Evolutionary conservation across 805 yeast species (phyloP).

Genomic region (Blastobotrys parvus): DNA sequence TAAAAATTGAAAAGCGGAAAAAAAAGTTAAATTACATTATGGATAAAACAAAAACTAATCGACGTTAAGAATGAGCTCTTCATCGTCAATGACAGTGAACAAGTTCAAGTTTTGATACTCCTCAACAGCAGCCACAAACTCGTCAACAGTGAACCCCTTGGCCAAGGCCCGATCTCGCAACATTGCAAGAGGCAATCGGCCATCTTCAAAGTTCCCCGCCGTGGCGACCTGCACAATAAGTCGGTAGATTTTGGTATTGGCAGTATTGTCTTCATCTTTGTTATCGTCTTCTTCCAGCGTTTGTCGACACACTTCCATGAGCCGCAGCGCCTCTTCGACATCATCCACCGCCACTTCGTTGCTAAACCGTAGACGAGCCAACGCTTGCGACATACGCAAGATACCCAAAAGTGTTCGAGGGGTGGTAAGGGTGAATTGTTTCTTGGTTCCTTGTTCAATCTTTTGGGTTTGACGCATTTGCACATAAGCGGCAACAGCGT

Average conservation of each 20-base stretch:
- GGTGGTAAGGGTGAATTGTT: slow-evolving; percentile 84
- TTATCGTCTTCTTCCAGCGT: slow-evolving; percentile 50
- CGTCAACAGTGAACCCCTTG: slow-evolving; percentile 76
- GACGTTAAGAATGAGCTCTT: slow-evolving; percentile 6
- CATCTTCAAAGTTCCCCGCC: slow-evolving; percentile 30
- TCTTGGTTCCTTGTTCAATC: slow-evolving; percentile 57
- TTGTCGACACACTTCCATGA: slow-evolving; percentile 78
- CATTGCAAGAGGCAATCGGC: slow-evolving; percentile 36
- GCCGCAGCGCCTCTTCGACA: slow-evolving; percentile 91
- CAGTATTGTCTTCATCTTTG: slow-evolving; percentile 53
- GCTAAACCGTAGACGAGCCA: slow-evolving; percentile 81
- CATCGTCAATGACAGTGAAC: slow-evolving; percentile 70
- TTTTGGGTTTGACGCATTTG: slow-evolving; percentile 89
- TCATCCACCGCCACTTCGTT: slow-evolving; percentile 64
- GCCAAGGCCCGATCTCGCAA: slow-evolving; percentile 60
- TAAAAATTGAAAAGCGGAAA: not conserved
- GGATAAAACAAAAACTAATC: not conserved
- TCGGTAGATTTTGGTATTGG: slow-evolving; percentile 61
- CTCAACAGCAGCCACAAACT: slow-evolving; percentile 63
- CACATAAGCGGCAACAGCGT: slow-evolving; percentile 78
- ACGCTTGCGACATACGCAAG: slow-evolving; percentile 86
- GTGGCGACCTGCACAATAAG: slow-evolving; percentile 54
- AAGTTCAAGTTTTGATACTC: slow-evolving; percentile 67
- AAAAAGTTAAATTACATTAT: not conserved
- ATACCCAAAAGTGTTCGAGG: slow-evolving; percentile 92